A percentile compares a stretch with the other conserved stretches of the same genome.
These are phyloP conservation scores for Tylopilus sp. DNA, from an alignment of 768 basidiomycete species.

Conservation along the genomic window DNA sequence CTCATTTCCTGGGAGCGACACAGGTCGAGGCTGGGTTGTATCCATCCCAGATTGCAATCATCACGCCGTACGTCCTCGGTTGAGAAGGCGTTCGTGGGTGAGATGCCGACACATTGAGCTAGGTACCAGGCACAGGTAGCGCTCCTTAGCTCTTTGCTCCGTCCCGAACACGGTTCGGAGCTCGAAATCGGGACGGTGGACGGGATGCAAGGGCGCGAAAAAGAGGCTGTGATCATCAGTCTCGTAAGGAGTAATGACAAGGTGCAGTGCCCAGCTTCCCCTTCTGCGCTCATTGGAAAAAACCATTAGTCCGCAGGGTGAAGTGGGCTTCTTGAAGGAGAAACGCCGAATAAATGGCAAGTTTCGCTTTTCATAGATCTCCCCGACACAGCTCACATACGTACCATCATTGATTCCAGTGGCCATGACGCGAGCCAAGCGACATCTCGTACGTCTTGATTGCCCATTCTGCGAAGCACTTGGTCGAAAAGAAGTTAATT, in stretches of 20 bases:
- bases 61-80: constrained; percentile 79
- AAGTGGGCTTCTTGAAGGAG: constrained; percentile 94
- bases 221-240: constrained; percentile 89
- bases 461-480: neutral
- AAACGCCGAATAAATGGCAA: constrained; percentile 85
- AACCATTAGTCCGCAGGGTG: constrained; percentile 47
- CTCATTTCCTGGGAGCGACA: constrained; percentile 27
- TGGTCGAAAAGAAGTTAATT: neutral
- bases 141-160: constrained; percentile 72
- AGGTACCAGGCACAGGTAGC: constrained; percentile 94
- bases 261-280: constrained; percentile 33
- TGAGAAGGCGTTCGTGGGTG: too few species aligned
- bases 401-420: constrained; percentile 39
- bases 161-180: constrained; percentile 58
- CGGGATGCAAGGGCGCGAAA: constrained; percentile 96
- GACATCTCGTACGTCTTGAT: constrained; percentile 69
- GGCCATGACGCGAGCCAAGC: constrained; percentile 87
- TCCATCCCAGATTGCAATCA: constrained; percentile 76
- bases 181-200: constrained; percentile 95
- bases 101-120: neutral
- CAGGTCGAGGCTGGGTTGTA: constrained; percentile 61
- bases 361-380: neutral
- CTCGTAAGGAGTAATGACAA: constrained; percentile 90
- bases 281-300: neutral
- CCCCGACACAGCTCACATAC: neutral